These are phyloP conservation scores for Cenchrus americanus DNA, from an alignment of 176 grass and related monocot genomes.

Conservation along the genomic window DNA sequence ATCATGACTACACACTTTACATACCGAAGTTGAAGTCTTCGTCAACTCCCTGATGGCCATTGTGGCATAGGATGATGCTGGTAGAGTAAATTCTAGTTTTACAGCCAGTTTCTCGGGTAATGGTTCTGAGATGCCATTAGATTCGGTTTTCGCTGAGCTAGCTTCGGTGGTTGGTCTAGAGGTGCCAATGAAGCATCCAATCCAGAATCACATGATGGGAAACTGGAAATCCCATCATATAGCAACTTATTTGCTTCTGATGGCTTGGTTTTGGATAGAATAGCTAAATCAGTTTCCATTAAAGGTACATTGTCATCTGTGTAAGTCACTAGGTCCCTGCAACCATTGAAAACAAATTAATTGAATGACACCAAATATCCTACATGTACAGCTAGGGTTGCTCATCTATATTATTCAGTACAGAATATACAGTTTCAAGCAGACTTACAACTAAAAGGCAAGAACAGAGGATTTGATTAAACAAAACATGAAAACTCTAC, in stretches of 20 bases:
- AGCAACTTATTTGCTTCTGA: constrained; percentile 43
- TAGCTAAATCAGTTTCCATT: constrained; percentile 76
- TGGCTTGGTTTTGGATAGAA: constrained; percentile 47
- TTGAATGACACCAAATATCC: constrained; percentile 22
- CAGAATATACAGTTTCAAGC: not conserved
- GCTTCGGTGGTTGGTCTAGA: constrained; percentile 38
- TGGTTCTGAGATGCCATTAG: constrained; percentile 45
- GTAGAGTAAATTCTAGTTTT: constrained; percentile 88
- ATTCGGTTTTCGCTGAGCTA: constrained; percentile 18
- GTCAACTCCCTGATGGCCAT: constrained; percentile 95
- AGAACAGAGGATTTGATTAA: constrained; percentile 5
- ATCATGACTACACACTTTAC: constrained; percentile 5
- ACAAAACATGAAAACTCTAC: not conserved
- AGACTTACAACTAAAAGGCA: constrained; percentile 22
- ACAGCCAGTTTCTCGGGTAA: constrained; percentile 66
- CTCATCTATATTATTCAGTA: constrained; percentile 27
- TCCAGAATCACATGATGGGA: constrained; percentile 5
- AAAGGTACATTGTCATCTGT: constrained; percentile 61
- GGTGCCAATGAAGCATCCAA: constrained; percentile 28
- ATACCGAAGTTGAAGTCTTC: constrained; percentile 91
- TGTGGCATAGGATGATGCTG: constrained; percentile 93
- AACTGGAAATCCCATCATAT: constrained; percentile 32
- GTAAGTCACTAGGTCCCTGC: constrained; percentile 75
- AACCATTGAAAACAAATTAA: constrained; percentile 35
- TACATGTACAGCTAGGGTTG: not conserved